Base-by-base conservation (phyloP, 164 flowering plant species). In the Vitis riparia region DNA sequence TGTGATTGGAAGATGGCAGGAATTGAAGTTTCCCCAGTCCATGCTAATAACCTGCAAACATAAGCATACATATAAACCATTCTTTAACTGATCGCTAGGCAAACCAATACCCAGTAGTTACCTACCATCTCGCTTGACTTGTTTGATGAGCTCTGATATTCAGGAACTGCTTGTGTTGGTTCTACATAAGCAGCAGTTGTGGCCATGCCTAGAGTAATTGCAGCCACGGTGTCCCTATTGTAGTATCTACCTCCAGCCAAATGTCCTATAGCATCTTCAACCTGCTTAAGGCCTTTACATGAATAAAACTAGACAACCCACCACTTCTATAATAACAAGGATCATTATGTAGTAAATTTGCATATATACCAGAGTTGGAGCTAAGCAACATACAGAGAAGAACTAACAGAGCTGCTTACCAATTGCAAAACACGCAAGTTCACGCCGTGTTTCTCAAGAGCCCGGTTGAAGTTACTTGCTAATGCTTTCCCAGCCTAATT, bases 131-230 rank as follows among this genome's bases (percentile, higher is more conserved):
- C 85, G 9, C 80, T 80, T 11, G 85, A 75, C 53, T 72, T 73
- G 0, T 85, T 66, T 7, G 67, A 55, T 19, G 78, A 59, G 13
- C 77, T 82, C 1, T 68, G 58, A 77, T 80, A 76, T 55, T 71
- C 73, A 5, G 80, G 59, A 51, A 79, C 73, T 8, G 74, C 68
- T 9, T 63, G 64, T 52, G 80, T 79, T 29, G 64, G 67, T 53
- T 86, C 86, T 5, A 85, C 74, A 71, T 86, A 90, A 55, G 91
- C 87, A 62, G 84, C 89, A 76, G 83, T 84, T 10, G 86, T 84
- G 19, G 83, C 77, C 78, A 72, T 76, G 0, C 86, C 91, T 14
- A 87, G 72, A 52, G 81, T 83, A 32, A 88, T 73, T 47, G 88
- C 84, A 32, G 85, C 90, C 12, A 87, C 82, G 53, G 68, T 71